A percentile compares a stretch with the other conserved stretches of the same genome.
Conservation (phyloP, 2,329 filamentous ascomycete species). For the Dactylonectria macrodidyma region DNA sequence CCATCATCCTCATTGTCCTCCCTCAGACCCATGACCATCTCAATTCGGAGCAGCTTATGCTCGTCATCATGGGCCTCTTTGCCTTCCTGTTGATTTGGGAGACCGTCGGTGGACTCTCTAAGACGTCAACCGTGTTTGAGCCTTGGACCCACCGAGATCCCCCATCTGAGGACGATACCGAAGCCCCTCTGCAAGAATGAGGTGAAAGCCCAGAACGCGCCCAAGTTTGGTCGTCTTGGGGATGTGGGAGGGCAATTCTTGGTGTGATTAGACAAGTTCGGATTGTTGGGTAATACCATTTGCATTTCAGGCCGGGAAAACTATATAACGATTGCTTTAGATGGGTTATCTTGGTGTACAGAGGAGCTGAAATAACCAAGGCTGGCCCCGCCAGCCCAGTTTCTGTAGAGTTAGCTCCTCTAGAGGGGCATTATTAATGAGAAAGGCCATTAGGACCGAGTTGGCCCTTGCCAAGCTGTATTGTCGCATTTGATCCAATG, state of each 20-base stretch:
- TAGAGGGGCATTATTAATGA: neutral
- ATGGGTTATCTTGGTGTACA: neutral
- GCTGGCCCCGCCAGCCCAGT: neutral
- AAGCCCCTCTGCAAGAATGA: constrained; percentile 20
- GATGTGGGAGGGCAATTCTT: neutral
- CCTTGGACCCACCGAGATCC: constrained; percentile 51
- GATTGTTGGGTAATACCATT: constrained; percentile 15
- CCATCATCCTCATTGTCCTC: constrained; percentile 53
- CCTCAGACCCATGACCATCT: constrained; percentile 54
- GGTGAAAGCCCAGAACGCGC: neutral
- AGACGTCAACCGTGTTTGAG: constrained; percentile 51
- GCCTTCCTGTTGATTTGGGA: constrained; percentile 61
- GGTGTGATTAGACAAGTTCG: neutral
- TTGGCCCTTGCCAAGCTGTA: constrained; percentile 17
- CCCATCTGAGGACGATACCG: constrained; percentile 44
- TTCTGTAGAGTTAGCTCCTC: neutral
- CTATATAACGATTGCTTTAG: constrained; percentile 3
- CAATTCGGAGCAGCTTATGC: constrained; percentile 54
- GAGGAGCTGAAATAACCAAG: neutral
- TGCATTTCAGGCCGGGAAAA: constrained; percentile 5
- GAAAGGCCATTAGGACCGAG: neutral
- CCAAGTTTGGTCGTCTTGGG: neutral
- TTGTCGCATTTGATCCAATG: constrained; percentile 11
- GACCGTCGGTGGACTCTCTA: constrained; percentile 55
- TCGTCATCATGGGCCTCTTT: constrained; percentile 60